These are phyloP conservation scores for Whalleya microplaca DNA, from an alignment of 2,329 filamentous ascomycete species.

Conservation along the genomic window DNA sequence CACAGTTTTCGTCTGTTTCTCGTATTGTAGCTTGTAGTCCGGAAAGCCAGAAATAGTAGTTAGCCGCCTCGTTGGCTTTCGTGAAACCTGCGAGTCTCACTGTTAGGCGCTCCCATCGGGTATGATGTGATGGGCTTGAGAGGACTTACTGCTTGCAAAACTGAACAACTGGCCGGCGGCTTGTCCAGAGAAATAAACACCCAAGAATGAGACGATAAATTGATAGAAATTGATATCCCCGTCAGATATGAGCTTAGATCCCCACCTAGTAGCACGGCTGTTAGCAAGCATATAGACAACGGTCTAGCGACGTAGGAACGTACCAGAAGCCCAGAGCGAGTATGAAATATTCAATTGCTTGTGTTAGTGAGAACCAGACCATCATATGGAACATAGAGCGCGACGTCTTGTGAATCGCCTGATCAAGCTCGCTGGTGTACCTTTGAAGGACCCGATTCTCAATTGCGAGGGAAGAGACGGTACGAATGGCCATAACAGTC, in stretches of 20 bases:
- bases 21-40: conserved; percentile 45
- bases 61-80: conserved; percentile 52
- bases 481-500: conserved; percentile 49
- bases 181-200: conserved; percentile 51
- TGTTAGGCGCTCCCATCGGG: neutral
- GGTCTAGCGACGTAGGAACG: conserved; percentile 3
- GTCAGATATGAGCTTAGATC: conserved; percentile 41
- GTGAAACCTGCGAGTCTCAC: conserved; percentile 45
- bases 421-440: conserved; percentile 39
- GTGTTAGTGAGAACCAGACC: conserved; percentile 33
- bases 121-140: neutral
- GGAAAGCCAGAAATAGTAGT: conserved; percentile 55
- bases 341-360: conserved; percentile 37
- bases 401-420: conserved; percentile 12
- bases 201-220: conserved; percentile 56
- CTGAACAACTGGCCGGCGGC: conserved; percentile 46
- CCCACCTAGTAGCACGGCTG: conserved; percentile 33
- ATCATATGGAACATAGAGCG: conserved; percentile 27
- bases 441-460: conserved; percentile 40
- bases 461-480: conserved; percentile 44
- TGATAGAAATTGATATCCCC: conserved; percentile 45
- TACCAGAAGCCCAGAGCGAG: conserved; percentile 44
- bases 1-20: conserved; percentile 46
- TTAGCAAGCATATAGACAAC: neutral
- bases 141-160: conserved; percentile 49